Evolutionary conservation across 202 grass and related monocot genomes (phyloP).

Genomic region (Saccharum hybrid): DNA sequence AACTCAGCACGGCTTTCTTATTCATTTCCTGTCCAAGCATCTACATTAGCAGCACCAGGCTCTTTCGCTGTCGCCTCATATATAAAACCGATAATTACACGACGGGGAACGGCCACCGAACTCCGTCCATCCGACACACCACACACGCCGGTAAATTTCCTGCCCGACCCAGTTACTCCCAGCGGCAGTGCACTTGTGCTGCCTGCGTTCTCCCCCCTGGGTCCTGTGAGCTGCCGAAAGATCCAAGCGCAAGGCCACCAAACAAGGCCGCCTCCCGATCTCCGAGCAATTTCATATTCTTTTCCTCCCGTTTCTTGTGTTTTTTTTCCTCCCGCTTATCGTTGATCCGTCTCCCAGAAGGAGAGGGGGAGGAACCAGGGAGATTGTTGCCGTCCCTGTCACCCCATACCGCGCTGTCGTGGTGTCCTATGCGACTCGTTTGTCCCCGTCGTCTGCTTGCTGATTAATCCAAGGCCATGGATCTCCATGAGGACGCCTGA

Average conservation of each 20-base stretch:
- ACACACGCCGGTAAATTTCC: slow-evolving; percentile 1
- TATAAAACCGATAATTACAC: slow-evolving; percentile 27
- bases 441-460: slow-evolving; percentile 4
- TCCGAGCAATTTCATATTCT: slow-evolving; percentile 22
- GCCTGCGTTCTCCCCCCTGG: not conserved
- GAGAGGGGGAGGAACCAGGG: not conserved
- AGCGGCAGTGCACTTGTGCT: not conserved
- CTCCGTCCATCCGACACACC: not conserved
- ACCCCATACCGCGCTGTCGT: slow-evolving; percentile 13
- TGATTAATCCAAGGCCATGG: slow-evolving; percentile 29
- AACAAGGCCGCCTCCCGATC: not conserved
- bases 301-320: not conserved
- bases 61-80: slow-evolving; percentile 28
- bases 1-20: not conserved
- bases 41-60: not conserved
- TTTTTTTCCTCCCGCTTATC: not conserved
- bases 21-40: not conserved
- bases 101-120: slow-evolving; percentile 18
- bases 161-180: not conserved
- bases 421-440: slow-evolving; percentile 36
- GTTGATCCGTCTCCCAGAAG: not conserved
- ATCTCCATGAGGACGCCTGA: not conserved
- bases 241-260: slow-evolving; percentile 29
- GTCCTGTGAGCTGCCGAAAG: slow-evolving; percentile 7
- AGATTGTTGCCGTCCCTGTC: slow-evolving; percentile 36